These are phyloP conservation scores for Inosperma sp. DNA, from an alignment of 768 basidiomycete species.

Conservation along the genomic window DNA sequence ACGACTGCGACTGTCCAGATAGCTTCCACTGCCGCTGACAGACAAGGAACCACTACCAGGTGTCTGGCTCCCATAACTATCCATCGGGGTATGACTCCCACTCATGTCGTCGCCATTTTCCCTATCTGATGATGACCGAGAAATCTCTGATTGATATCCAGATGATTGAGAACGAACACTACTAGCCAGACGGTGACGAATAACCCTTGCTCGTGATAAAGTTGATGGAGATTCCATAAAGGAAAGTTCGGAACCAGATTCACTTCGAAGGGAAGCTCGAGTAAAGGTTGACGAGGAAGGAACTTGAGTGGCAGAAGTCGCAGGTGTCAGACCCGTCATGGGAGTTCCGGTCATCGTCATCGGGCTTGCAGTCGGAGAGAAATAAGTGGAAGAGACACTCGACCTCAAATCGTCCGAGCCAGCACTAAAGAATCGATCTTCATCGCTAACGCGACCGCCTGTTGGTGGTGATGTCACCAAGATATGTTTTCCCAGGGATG, in stretches of 20 bases:
- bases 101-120: conserved; percentile 58
- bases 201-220: conserved; percentile 54
- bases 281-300: conserved; percentile 51
- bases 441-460: conserved; percentile 30
- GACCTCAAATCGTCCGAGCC: conserved; percentile 31
- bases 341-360: conserved; percentile 25
- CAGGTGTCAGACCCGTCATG: conserved; percentile 31
- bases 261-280: conserved; percentile 28
- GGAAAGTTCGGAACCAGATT: conserved; percentile 40
- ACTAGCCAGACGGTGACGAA: conserved; percentile 47
- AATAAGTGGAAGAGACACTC: conserved; percentile 35
- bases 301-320: conserved; percentile 37
- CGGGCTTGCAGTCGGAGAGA: conserved; percentile 32
- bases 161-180: conserved; percentile 42
- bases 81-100: conserved; percentile 16
- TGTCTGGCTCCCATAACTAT: conserved; percentile 25
- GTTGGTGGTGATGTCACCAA: conserved; percentile 43
- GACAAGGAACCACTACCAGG: conserved; percentile 23
- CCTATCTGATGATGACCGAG: conserved; percentile 32
- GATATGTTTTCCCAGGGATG: conserved; percentile 41
- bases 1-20: conserved; percentile 13
- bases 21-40: conserved; percentile 18
- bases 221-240: conserved; percentile 47
- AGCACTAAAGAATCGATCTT: conserved; percentile 40
- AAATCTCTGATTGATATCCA: conserved; percentile 31